Base-by-base conservation (phyloP, 75 land plant genomes). In the Selaginella moellendorffii region DNA sequence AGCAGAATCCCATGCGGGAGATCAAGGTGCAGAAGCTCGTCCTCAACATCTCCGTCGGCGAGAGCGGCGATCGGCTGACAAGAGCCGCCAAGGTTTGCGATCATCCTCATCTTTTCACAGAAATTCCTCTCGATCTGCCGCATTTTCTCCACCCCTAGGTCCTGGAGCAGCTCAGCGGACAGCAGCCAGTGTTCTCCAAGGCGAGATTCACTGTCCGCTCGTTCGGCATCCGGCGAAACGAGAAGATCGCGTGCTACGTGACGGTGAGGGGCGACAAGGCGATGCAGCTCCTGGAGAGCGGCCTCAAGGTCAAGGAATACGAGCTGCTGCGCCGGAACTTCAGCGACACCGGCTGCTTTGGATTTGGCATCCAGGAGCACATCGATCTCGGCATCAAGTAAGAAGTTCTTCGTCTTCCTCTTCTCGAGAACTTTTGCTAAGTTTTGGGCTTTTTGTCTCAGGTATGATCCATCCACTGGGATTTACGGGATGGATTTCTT, bases 371-470 rank as follows among this genome's bases (percentile, higher is more conserved):
- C 46, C 87, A 86, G 72, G 95, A 86, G 82, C 93, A 90, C 54
- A 87, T 90, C 72, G 93, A 87, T 82, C 80, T 87, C 22, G 93
- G 96, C 27, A 87, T 90, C 78, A 87, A 87, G 96, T 88, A 54
- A 80, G 90, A 65, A 22, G 46, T n/a, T n/a, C n/a, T n/a, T n/a
- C n/a, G n/a, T n/a, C n/a, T n/a, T n/a, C n/a, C n/a, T n/a, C n/a
- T n/a, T n/a, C n/a, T n/a, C n/a, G n/a, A n/a, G n/a, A n/a, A n/a
- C n/a, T n/a, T n/a, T n/a, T n/a, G n/a, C n/a, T n/a, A n/a, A n/a
- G n/a, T n/a, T n/a, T n/a, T n/a, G n/a, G n/a, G n/a, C n/a, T n/a
- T n/a, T n/a, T n/a, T n/a, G n/a, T n/a, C 25, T n/a, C 77, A 83
- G 85, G 70, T 83, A 83, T 60, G 85, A 83, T 70, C 84, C 84